Evolutionary conservation across 306 rosid species (phyloP), one percentile per base, ranked within the genome.

Genomic region (Glycine tomentella): DNA sequence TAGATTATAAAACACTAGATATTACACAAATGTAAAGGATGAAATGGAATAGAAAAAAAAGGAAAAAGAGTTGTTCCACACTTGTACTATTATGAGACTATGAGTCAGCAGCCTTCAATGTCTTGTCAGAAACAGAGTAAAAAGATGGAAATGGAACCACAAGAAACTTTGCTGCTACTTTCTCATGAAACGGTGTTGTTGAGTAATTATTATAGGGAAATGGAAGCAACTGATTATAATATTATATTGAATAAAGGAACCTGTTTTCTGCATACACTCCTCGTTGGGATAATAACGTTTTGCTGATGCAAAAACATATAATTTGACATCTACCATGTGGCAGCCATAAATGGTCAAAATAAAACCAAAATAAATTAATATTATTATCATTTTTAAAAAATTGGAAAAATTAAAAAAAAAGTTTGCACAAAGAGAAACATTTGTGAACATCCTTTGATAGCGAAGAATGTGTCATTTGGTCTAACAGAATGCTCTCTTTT

Each of bases 401-500:
- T n/a, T n/a, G n/a, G n/a, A n/a, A n/a, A n/a, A n/a, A n/a, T n/a
- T n/a, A n/a, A n/a, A n/a, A n/a, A n/a, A n/a, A n/a, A n/a, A n/a
- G n/a, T n/a, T n/a, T n/a, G n/a, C n/a, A n/a, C n/a, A n/a, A n/a
- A n/a, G n/a, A n/a, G n/a, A n/a, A n/a, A n/a, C n/a, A n/a, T n/a
- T n/a, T n/a, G n/a, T n/a, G n/a, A n/a, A n/a, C n/a, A n/a, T n/a
- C n/a, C n/a, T n/a, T n/a, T n/a, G n/a, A n/a, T n/a, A 63, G 57
- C 16, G 16, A 51, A 71, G 87, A 85, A 85, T 33, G 78, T 83
- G 87, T 78, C 81, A 79, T 76, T 38, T 78, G 75, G 50, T 69
- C 68, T 33, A 59, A 46, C 72, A 53, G 62, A 61, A 7, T 36
- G 57, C 33, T 76, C 7, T 79, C 4, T 48, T 42, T 59, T 42